Evolutionary conservation across 495 filamentous ascomycete genomes (phyloP), one percentile per base, ranked within the genome.

Genomic region (Daldinia bambusicola): DNA sequence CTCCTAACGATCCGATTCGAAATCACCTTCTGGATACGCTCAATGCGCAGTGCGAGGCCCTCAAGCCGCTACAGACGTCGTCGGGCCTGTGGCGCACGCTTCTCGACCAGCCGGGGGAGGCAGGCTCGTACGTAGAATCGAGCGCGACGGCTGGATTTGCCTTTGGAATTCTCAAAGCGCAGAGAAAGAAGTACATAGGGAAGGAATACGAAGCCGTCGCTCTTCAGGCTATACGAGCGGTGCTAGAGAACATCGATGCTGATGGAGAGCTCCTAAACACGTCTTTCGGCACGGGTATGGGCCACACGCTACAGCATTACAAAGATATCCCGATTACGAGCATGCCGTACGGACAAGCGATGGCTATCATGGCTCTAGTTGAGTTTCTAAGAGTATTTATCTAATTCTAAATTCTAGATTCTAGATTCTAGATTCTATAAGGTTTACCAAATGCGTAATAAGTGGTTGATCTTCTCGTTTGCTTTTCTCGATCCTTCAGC

Each of bases 261-360:
- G 78, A 84, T 12, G 91, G 91, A 0, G 90, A 92, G 77, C 76
- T 93, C 63, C 81, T 85, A 57, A 87, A 91, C 63, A 88, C 86
- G 2, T 92, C 89, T 56, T 93, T 92, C 71, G 91, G 91, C 0
- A 93, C 91, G 8, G 87, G 82, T 0, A 92, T 93, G 88, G 90
- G 90, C 0, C 79, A 85, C 62, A 84, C 77, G 12, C 77, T 91
- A 61, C 84, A 92, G 63, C 89, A 90, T 72, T 93, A 93, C 68
- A 88, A 88, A 76, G 80, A 87, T 50, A 92, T 93, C 69, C 85
- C 85, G 0, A 70, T 86, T 5, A 93, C 91, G 0, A 86, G 87
- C 50, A 93, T 93, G 91, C 91, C 90, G 26, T 92, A 92, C 72
- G 91, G 91, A 1, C 91, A 92, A 75, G 89, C 90, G 0, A 92